Base-by-base conservation (phyloP, 73 alveolate species). In the Paramecium bursaria region DNA sequence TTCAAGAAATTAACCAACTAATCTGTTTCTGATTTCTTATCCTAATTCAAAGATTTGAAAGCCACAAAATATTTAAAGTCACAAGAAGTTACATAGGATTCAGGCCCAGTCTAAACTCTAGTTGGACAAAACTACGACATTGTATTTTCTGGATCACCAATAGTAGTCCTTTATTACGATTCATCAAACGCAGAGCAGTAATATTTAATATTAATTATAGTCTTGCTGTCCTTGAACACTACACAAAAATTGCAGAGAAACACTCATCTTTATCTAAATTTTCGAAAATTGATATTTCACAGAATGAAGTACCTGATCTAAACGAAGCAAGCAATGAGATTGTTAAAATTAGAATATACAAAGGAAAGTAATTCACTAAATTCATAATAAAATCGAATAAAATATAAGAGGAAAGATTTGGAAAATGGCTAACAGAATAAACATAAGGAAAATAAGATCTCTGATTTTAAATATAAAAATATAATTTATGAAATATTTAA, bases 181-280 rank as follows among this genome's bases (percentile, higher is more conserved):
- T 67, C 82, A 17, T 17, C 33, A 19, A 67, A 67, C 25, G 33
- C 33, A 67, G 82, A 67, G 44, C 82, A 67, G 82, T 67, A 67
- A 30, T 67, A 67, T 67, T 33, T 19, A 15, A 39, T 33, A 30
- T 33, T 25, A 35, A 39, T 7, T 31, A 30, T 67, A 67, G 82
- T n/a, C 15, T 2, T 39, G 53, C 53, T 17, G 82, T 67, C 0
- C 11, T 25, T 21, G 42, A 67, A 35, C 13, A 67, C 19, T 67
- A 39, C 21, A 21, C 22, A 35, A 67, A 27, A 21, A 47, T 67
- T 2, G 53, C 53, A n/a, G 53, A 67, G 29, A 67, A 57, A 67
- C 39, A 39, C n/a, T n/a, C 22, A 31, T 19, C 26, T 39, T 3
- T 7, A 15, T 67, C 44, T 22, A 67, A 25, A 0, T 67, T 31